A percentile compares a stretch with the other conserved stretches of the same genome.
Evolutionary conservation across 2,329 filamentous ascomycete genomes (phyloP).

Genomic region (Hymenoscyphus fructigenus): DNA sequence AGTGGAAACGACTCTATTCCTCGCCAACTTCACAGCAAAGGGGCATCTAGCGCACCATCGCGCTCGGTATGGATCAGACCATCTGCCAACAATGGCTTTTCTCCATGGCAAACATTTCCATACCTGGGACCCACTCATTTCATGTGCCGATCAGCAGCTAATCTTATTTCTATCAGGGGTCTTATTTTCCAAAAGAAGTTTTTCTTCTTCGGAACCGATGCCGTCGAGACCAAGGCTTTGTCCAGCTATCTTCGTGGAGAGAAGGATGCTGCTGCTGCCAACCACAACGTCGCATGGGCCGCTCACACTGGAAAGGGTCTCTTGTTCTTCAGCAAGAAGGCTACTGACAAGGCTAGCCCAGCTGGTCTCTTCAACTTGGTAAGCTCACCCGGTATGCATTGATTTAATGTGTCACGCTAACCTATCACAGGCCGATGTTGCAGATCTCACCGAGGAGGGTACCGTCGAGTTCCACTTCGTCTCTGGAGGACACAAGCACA

Average conservation of each 20-base stretch:
- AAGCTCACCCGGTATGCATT: constrained; percentile 39
- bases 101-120: background rate
- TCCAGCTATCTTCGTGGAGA: constrained; percentile 79
- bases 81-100: background rate
- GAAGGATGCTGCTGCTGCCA: constrained; percentile 71
- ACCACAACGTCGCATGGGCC: constrained; percentile 85
- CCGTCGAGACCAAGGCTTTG: constrained; percentile 73
- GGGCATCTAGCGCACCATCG: background rate
- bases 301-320: constrained; percentile 93
- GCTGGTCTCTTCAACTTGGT: constrained; percentile 84
- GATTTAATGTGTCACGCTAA: constrained; percentile 4
- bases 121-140: background rate
- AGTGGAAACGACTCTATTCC: constrained; percentile 40
- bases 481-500: constrained; percentile 85
- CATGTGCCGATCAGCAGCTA: background rate
- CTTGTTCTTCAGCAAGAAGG: constrained; percentile 78
- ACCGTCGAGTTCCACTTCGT: constrained; percentile 82
- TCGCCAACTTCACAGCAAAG: background rate
- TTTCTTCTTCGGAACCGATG: constrained; percentile 80
- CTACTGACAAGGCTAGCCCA: constrained; percentile 76
- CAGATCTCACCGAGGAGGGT: constrained; percentile 72
- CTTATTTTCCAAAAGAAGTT: constrained; percentile 86
- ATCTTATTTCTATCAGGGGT: constrained; percentile 55
- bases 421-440: constrained; percentile 50
- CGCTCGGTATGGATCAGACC: background rate